Evolutionary conservation across 1,139 yeast species (phyloP).

Genomic region (Blastobotrys malaysiensis): DNA sequence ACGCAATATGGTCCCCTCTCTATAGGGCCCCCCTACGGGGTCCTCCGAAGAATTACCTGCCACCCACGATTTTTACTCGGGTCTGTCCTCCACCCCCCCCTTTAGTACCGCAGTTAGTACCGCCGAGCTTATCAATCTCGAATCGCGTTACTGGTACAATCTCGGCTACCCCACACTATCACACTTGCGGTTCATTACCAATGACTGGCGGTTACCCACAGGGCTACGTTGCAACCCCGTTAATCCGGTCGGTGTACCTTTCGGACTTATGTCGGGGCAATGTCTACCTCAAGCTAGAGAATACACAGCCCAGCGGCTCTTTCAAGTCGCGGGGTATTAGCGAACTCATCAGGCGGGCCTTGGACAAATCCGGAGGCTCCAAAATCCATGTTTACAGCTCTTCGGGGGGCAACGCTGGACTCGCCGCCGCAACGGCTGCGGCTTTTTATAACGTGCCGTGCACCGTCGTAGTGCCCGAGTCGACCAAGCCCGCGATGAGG

Average conservation of each 20-base stretch:
- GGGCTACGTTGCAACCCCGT: conserved; percentile 22
- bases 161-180: no score
- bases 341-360: conserved; percentile 23
- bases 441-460: conserved; percentile 43
- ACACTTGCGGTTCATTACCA: no score
- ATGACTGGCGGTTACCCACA: no score
- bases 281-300: conserved; percentile 55
- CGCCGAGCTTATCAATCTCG: no score
- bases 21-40: no score
- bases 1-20: no score
- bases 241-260: conserved; percentile 26
- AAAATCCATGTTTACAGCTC: conserved; percentile 53
- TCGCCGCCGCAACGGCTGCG: conserved; percentile 66
- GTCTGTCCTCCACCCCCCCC: no score
- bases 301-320: conserved; percentile 66
- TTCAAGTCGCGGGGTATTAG: conserved; percentile 69
- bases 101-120: no score
- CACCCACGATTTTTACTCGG: no score
- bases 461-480: conserved; percentile 59
- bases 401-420: conserved; percentile 77
- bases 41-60: no score
- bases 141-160: no score
- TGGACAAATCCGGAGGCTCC: conserved; percentile 13
- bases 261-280: conserved; percentile 39
- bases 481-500: conserved; percentile 40